Evolutionary conservation across 2,329 filamentous ascomycete species (phyloP).

Genomic region (Bipolaris victoriae): DNA sequence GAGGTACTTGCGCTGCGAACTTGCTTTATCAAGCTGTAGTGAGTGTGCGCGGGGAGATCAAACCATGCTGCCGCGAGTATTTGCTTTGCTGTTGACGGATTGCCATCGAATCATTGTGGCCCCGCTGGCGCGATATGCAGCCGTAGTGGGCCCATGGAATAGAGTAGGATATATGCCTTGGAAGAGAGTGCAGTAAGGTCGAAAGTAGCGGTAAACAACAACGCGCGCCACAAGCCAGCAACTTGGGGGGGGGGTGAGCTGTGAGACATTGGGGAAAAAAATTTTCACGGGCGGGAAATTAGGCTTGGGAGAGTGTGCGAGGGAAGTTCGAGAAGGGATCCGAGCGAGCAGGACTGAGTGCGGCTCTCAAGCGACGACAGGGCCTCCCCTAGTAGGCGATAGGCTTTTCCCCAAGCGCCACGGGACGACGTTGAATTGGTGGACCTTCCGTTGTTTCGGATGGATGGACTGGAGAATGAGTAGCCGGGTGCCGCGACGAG

Average conservation of each 20-base stretch:
- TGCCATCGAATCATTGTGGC: slow-evolving; percentile 40
- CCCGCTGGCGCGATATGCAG: slow-evolving; percentile 37
- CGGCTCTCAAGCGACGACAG: slow-evolving; percentile 43
- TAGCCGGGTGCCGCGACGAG: slow-evolving; percentile 37
- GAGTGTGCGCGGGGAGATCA: slow-evolving; percentile 36
- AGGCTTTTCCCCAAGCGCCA: slow-evolving; percentile 24
- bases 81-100: slow-evolving; percentile 41
- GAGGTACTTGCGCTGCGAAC: slow-evolving; percentile 31
- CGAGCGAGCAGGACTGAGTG: slow-evolving; percentile 37
- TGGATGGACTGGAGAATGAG: slow-evolving; percentile 12
- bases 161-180: slow-evolving; percentile 28
- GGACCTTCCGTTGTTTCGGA: slow-evolving; percentile 36
- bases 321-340: slow-evolving; percentile 35
- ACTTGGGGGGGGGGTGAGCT: slow-evolving; percentile 26
- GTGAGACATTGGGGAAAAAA: slow-evolving; percentile 42
- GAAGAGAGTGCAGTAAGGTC: slow-evolving; percentile 20
- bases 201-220: slow-evolving; percentile 49
- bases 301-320: slow-evolving; percentile 32
- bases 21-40: slow-evolving; percentile 37
- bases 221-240: slow-evolving; percentile 29
- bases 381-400: slow-evolving; percentile 36
- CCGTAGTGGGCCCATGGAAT: slow-evolving; percentile 33
- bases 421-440: slow-evolving; percentile 42
- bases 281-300: slow-evolving; percentile 47
- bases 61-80: slow-evolving; percentile 37